A percentile compares a stretch with the other conserved stretches of the same genome.
phyloP scores from a whole-genome alignment of 2,329 filamentous ascomycete species.

The Coniochaeta prunicola region DNA sequence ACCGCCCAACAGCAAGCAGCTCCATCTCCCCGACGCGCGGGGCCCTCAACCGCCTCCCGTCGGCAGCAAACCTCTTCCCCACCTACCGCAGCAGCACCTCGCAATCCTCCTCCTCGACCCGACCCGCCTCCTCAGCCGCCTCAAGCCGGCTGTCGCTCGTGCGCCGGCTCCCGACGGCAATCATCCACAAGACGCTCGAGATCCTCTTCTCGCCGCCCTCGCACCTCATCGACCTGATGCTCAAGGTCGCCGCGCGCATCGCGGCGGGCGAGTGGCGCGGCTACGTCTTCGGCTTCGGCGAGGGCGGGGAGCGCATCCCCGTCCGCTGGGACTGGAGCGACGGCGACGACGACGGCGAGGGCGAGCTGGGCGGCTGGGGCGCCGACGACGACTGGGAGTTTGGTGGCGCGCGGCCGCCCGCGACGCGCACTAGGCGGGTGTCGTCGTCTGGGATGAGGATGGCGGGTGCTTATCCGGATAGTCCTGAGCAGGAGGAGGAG shows the following conservation, averaged over 20 bases:
- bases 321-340: slow-evolving; percentile 59
- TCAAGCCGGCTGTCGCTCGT: slow-evolving; percentile 32
- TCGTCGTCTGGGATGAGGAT: slow-evolving; percentile 11
- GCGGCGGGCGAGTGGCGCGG: slow-evolving; percentile 57
- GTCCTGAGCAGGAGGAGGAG: slow-evolving; percentile 7
- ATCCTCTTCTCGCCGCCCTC: slow-evolving; percentile 75
- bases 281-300: slow-evolving; percentile 45
- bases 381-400: slow-evolving; percentile 43
- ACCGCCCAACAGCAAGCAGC: slow-evolving; percentile 44
- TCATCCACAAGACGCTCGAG: slow-evolving; percentile 71
- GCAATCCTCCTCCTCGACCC: slow-evolving; percentile 12
- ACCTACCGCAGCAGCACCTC: slow-evolving; percentile 31
- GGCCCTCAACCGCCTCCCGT: slow-evolving; percentile 60
- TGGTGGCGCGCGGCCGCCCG: slow-evolving; percentile 25
- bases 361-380: slow-evolving; percentile 45
- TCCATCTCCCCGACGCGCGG: slow-evolving; percentile 38
- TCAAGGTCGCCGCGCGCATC: slow-evolving; percentile 74
- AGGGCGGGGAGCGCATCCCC: slow-evolving; percentile 45
- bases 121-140: slow-evolving; percentile 15
- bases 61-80: slow-evolving; percentile 55
- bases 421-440: slow-evolving; percentile 20
- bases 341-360: slow-evolving; percentile 43
- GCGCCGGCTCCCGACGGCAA: slow-evolving; percentile 49
- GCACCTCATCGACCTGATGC: slow-evolving; percentile 70
- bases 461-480: slow-evolving; percentile 17